Percentiles rank a stretch among this genome's conserved stretches.
Conservation (phyloP, 2,329 filamentous ascomycete species). For the Aureobasidium leucospermi region DNA sequence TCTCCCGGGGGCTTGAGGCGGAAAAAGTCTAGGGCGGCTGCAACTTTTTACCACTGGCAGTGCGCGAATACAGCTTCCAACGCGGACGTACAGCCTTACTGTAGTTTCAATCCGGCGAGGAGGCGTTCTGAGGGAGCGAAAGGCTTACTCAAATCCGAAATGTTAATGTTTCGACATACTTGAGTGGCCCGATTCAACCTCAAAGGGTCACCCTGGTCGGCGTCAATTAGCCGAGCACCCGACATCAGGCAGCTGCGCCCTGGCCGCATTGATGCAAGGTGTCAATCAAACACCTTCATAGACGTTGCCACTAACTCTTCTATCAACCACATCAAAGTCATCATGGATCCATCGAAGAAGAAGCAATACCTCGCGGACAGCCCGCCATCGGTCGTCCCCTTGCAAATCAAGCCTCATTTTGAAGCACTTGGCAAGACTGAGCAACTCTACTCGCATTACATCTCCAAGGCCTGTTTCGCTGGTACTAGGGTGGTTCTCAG, state of each 20-base stretch:
- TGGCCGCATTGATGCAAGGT: slow-evolving; percentile 3
- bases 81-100: too few relatives aligned
- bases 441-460: slow-evolving; percentile 47
- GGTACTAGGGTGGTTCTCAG: slow-evolving; percentile 47
- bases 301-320: background rate
- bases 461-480: slow-evolving; percentile 54
- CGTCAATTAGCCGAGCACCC: background rate
- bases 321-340: background rate
- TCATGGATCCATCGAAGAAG: slow-evolving; percentile 38
- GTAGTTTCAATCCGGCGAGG: too few relatives aligned
- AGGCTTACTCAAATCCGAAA: too few relatives aligned
- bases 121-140: too few relatives aligned
- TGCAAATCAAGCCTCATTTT: slow-evolving; percentile 91
- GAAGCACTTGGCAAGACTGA: slow-evolving; percentile 66
- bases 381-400: slow-evolving; percentile 77
- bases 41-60: too few relatives aligned
- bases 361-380: slow-evolving; percentile 83
- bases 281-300: background rate
- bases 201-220: slow-evolving; percentile 1
- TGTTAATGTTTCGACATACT: too few relatives aligned
- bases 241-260: background rate
- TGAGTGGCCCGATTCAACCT: background rate
- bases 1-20: too few relatives aligned
- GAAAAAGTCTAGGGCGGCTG: too few relatives aligned
- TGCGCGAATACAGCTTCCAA: too few relatives aligned